Evolutionary conservation across 2,329 filamentous ascomycete species (phyloP).

Genomic region (Fusarium sp.): DNA sequence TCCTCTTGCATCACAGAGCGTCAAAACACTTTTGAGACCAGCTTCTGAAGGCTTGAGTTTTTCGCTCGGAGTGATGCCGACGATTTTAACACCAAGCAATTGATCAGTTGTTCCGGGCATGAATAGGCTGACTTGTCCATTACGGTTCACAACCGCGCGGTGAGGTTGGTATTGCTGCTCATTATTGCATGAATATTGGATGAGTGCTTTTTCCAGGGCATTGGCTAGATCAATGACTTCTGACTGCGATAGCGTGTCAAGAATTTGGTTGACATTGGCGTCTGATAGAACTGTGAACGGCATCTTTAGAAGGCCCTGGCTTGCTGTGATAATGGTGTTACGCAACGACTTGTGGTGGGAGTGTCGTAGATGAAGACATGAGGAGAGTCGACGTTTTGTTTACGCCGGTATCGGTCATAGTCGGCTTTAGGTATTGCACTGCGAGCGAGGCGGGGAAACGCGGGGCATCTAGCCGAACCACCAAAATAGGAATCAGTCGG

Average conservation of each 20-base stretch:
- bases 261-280: slow-evolving; percentile 40
- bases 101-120: slow-evolving; percentile 73
- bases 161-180: slow-evolving; percentile 72
- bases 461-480: neutral
- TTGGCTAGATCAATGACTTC: slow-evolving; percentile 35
- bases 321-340: neutral
- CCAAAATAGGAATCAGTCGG: neutral
- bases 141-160: slow-evolving; percentile 69
- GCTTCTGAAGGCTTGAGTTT: slow-evolving; percentile 15
- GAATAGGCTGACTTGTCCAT: slow-evolving; percentile 73
- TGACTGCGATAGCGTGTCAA: slow-evolving; percentile 26
- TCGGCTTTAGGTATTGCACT: neutral
- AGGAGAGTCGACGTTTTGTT: too few species aligned
- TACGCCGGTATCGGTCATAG: neutral
- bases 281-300: slow-evolving; percentile 46
- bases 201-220: slow-evolving; percentile 39
- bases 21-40: slow-evolving; percentile 62
- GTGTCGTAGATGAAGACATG: neutral
- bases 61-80: slow-evolving; percentile 53
- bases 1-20: slow-evolving; percentile 68
- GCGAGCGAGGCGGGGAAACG: neutral
- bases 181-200: slow-evolving; percentile 69
- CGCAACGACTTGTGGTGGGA: neutral
- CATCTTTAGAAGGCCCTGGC: slow-evolving; percentile 9
- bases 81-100: slow-evolving; percentile 73